A percentile compares a stretch with the other conserved stretches of the same genome.
Conservation (phyloP, 1,139 yeast species). For the Kodamaea sp. region DNA sequence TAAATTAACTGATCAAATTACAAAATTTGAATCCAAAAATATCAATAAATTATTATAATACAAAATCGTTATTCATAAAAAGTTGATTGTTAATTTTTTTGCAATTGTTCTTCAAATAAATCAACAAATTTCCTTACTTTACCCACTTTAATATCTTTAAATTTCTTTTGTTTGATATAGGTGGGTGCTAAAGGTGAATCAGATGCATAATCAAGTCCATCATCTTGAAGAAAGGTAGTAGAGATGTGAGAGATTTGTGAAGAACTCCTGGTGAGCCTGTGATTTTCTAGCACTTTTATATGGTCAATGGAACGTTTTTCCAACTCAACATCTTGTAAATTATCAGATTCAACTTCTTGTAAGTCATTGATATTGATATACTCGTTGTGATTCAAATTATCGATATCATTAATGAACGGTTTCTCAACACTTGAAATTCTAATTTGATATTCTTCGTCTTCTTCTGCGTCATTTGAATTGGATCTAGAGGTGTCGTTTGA, state of each 20-base stretch:
- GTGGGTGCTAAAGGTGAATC: constrained; percentile 33
- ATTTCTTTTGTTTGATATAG: constrained; percentile 42
- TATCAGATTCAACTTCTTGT: constrained; percentile 6
- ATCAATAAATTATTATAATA: not conserved
- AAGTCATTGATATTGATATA: constrained; percentile 12
- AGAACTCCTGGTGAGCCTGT: not conserved
- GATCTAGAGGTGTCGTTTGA: constrained; percentile 25
- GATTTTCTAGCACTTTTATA: not conserved
- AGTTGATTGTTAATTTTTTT: constrained; percentile 9
- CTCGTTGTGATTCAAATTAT: constrained; percentile 33
- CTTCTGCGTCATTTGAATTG: constrained; percentile 13
- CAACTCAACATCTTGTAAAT: constrained; percentile 5
- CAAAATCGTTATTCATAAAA: constrained; percentile 3
- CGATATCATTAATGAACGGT: constrained; percentile 25
- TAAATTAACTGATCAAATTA: constrained; percentile 36
- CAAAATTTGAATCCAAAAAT: constrained; percentile 20
- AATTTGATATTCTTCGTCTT: constrained; percentile 1
- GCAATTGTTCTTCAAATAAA: constrained; percentile 41
- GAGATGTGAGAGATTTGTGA: constrained; percentile 1
- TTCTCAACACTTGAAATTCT: constrained; percentile 7
- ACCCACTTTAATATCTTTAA: constrained; percentile 46
- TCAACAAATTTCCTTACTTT: constrained; percentile 47
- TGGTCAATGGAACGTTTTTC: constrained; percentile 8
- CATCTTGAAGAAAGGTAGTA: constrained; percentile 1
- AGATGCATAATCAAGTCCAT: constrained; percentile 5